These are phyloP conservation scores for Hypoxylon sp. DNA, from an alignment of 2,329 filamentous ascomycete species.

Conservation along the genomic window DNA sequence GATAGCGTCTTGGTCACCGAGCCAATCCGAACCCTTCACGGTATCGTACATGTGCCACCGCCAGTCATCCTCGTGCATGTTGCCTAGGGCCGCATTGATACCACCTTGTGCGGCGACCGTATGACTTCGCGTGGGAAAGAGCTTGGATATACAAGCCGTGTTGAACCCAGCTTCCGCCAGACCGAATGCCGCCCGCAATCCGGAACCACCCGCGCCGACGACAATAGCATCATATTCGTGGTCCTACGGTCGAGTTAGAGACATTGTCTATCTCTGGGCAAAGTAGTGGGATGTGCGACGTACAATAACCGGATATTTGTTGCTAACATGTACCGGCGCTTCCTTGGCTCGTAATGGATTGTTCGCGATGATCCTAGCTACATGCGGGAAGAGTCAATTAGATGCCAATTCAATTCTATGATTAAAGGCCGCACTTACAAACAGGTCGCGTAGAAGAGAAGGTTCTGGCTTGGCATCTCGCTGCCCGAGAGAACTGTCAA, in stretches of 20 bases:
- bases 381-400: conserved; percentile 31
- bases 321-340: conserved; percentile 86
- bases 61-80: conserved; percentile 99
- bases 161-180: conserved; percentile 91
- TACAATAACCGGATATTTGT: conserved; percentile 95
- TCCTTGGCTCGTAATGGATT: conserved; percentile 92
- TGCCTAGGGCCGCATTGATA: conserved; percentile 90
- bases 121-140: conserved; percentile 88
- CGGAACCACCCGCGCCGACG: conserved; percentile 86
- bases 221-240: conserved; percentile 99
- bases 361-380: conserved; percentile 89
- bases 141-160: conserved; percentile 88
- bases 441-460: conserved; percentile 91
- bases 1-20: conserved; percentile 96
- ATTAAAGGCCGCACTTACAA: conserved; percentile 66
- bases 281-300: conserved; percentile 57
- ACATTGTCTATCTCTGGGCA: conserved; percentile 7
- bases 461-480: conserved; percentile 77
- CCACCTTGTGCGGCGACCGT: conserved; percentile 87
- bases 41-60: conserved; percentile 99
- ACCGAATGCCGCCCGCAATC: conserved; percentile 86
- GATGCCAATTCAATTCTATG: conserved; percentile 15
- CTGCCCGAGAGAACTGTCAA: conserved; percentile 72
- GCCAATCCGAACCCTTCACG: conserved; percentile 97
- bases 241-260: conserved; percentile 69